Percentiles rank a stretch among this genome's conserved stretches.
Evolutionary conservation across 768 basidiomycete genomes (phyloP).

Genomic region (Mycena vitilis): DNA sequence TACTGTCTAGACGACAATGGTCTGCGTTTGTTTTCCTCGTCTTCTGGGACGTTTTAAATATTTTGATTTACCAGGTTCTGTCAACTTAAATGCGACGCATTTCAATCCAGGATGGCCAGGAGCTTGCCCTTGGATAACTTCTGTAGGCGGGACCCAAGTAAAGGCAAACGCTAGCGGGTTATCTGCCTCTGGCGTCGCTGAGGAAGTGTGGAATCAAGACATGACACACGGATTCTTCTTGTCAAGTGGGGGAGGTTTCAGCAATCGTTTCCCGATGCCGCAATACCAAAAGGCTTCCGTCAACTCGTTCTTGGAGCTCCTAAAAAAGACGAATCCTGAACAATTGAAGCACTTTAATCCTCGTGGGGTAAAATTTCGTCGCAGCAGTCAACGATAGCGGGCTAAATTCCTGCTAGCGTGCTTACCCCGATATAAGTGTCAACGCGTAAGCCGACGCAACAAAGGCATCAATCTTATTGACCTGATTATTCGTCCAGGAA

Average conservation of each 20-base stretch:
- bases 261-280: constrained; percentile 53
- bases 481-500: constrained; percentile 17
- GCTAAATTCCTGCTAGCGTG: constrained; percentile 36
- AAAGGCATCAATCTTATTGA: neutral
- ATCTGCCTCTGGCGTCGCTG: constrained; percentile 39
- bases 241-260: constrained; percentile 50
- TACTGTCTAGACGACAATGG: constrained; percentile 55
- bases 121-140: constrained; percentile 57
- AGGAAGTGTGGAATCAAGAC: constrained; percentile 47
- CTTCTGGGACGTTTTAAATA: neutral
- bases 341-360: constrained; percentile 41
- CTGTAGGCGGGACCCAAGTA: constrained; percentile 60
- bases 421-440: constrained; percentile 51
- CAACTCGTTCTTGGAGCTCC: constrained; percentile 44
- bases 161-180: constrained; percentile 44
- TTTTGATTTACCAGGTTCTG: constrained; percentile 42
- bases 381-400: neutral
- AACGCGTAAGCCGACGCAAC: constrained; percentile 44
- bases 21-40: constrained; percentile 26
- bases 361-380: constrained; percentile 42
- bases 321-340: constrained; percentile 45
- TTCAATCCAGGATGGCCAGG: constrained; percentile 62
- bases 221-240: constrained; percentile 47
- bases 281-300: constrained; percentile 53
- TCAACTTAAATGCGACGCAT: constrained; percentile 46